Conservation (phyloP, 2,329 filamentous ascomycete genomes). For the Didymella segeticola region DNA sequence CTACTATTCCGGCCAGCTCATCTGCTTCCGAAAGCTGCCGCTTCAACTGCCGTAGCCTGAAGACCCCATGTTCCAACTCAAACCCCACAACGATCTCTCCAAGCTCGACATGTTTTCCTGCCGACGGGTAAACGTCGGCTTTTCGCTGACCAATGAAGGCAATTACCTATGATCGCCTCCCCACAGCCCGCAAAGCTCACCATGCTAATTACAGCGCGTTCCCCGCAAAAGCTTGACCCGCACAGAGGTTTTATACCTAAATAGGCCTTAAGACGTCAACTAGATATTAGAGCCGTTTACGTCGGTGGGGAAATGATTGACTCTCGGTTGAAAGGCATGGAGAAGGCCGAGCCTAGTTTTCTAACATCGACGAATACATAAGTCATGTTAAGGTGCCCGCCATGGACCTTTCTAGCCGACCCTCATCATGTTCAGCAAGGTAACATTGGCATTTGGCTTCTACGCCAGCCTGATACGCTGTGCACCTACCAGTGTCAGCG, state of each 20-base stretch:
- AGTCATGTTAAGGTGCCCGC: neutral
- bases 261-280: constrained; percentile 2
- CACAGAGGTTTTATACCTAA: neutral
- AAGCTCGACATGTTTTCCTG: neutral
- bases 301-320: constrained; percentile 8
- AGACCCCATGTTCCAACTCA: constrained; percentile 1
- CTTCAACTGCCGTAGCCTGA: constrained; percentile 11
- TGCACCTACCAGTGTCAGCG: constrained; percentile 12
- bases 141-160: constrained; percentile 4
- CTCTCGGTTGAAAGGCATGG: neutral
- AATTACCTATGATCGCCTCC: neutral
- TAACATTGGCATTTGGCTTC: constrained; percentile 20
- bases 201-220: constrained; percentile 5
- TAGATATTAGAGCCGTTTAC: neutral
- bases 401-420: neutral
- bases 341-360: neutral
- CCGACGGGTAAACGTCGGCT: constrained; percentile 15
- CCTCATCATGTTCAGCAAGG: constrained; percentile 24
- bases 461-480: constrained; percentile 21
- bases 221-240: constrained; percentile 12
- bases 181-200: neutral
- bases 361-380: neutral
- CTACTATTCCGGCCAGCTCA: neutral
- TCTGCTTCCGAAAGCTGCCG: neutral
- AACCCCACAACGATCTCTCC: constrained; percentile 6